A percentile compares a stretch with the other conserved stretches of the same genome.
phyloP scores from a whole-genome alignment of 192 early-diverging fungal genomes.

The Coemansia sp. region DNA sequence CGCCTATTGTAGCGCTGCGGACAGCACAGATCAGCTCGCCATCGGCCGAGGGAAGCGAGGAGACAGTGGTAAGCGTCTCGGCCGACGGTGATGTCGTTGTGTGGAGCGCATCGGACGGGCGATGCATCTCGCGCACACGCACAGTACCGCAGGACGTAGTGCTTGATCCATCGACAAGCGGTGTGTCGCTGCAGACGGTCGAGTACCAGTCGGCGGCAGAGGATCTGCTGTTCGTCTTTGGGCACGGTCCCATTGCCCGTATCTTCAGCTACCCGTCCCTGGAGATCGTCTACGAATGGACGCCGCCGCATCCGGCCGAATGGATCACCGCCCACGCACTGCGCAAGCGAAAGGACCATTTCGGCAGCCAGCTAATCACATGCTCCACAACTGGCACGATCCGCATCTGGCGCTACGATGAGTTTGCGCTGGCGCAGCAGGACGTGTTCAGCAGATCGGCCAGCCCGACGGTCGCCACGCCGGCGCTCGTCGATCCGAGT shows the following conservation, averaged over 20 bases:
- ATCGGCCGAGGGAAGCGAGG: slow-evolving; percentile 31
- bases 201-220: slow-evolving; percentile 46
- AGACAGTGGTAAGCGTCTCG: slow-evolving; percentile 38
- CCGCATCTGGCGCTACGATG: slow-evolving; percentile 51
- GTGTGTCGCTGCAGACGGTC: slow-evolving; percentile 25
- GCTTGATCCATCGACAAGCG: slow-evolving; percentile 24
- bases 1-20: slow-evolving; percentile 25
- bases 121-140: slow-evolving; percentile 44
- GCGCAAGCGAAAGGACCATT: slow-evolving; percentile 45
- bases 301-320: slow-evolving; percentile 31
- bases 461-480: slow-evolving; percentile 10
- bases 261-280: slow-evolving; percentile 48
- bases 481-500: background rate
- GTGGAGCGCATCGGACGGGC: slow-evolving; percentile 44
- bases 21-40: slow-evolving; percentile 35
- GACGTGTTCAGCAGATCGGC: slow-evolving; percentile 36
- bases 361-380: slow-evolving; percentile 48
- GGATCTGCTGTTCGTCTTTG: slow-evolving; percentile 47
- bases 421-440: slow-evolving; percentile 49
- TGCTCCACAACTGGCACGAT: slow-evolving; percentile 44
- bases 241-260: slow-evolving; percentile 25
- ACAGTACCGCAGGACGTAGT: slow-evolving; percentile 20
- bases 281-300: slow-evolving; percentile 48
- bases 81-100: slow-evolving; percentile 41
- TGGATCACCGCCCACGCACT: slow-evolving; percentile 41